A percentile compares a stretch with the other conserved stretches of the same genome.
These are phyloP conservation scores for Apiospora phragmitis DNA, from an alignment of 2,329 filamentous ascomycete genomes.

Conservation along the genomic window DNA sequence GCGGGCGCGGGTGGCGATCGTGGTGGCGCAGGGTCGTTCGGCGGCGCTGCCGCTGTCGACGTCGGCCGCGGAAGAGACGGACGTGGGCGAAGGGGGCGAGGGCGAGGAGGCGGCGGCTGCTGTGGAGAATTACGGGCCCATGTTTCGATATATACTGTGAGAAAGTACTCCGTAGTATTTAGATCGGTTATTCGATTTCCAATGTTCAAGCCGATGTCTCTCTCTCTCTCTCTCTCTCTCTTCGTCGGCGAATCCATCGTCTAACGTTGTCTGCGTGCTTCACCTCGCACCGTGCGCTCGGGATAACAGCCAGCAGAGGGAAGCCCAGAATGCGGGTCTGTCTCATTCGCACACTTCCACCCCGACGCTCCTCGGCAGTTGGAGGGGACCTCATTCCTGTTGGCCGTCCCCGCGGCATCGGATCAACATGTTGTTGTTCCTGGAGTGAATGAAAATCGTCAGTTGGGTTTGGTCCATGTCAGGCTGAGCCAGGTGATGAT, in stretches of 20 bases:
- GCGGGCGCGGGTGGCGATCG: background rate
- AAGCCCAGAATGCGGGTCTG: background rate
- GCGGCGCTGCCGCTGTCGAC: background rate
- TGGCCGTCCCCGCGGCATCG: background rate
- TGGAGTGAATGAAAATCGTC: background rate
- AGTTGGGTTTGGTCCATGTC: background rate
- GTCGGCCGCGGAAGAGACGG: background rate
- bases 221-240: background rate
- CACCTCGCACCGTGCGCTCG: background rate
- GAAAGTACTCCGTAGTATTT: background rate
- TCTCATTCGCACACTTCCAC: background rate
- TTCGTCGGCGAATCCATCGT: background rate
- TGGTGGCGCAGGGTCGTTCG: background rate
- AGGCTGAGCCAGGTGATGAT: background rate
- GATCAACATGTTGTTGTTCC: background rate
- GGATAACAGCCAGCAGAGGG: background rate
- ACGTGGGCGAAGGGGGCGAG: background rate
- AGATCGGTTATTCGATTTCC: background rate
- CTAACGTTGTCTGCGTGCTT: background rate
- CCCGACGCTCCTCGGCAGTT: background rate
- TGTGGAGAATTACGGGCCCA: slow-evolving; percentile 7
- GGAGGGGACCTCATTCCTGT: background rate
- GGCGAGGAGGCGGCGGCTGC: background rate
- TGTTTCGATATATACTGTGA: slow-evolving; percentile 2
- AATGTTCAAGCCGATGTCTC: background rate